Evolutionary conservation across 2,329 filamentous ascomycete species (phyloP), one percentile per base, ranked within the genome.

Genomic region (Phialophora verrucosa): DNA sequence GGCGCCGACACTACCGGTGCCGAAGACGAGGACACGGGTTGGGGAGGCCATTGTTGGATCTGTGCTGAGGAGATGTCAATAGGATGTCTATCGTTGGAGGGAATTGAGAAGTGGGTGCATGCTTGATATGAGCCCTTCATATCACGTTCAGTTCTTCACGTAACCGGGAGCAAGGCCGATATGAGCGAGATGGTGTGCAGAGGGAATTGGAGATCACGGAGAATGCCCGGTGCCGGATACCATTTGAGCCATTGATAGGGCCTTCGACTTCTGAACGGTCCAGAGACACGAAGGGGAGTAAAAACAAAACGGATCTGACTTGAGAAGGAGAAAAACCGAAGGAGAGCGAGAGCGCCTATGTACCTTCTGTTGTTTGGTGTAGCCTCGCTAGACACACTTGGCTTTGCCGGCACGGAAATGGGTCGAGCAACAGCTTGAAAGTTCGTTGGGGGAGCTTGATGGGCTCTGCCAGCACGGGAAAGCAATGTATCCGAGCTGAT

Each of bases 1-100:
- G 35, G 71, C 71, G 56, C 76, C 76, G 58, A 78, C 71, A 38
- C 73, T 74, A 49, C 76, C 76, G 12, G 74, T 74, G 20, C 76
- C 76, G 61, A 76, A 75, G 55, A 78, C 65, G 59, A 77, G 69
- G 54, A 77, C 76, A 59, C 73, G 70, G 12, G 71, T 70, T 57
- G 12, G 49, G 49, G 59, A n/a, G 35, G 63, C 11, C 69, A 68
- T 69, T 29, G 59, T 59, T 42, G 25, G 23, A 60, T 29, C 59
- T 42, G 14, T 31, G 25, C 53, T 55, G 53, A 51, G 20, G 20
- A 23, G 23, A 10, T 51, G 25, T 51, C 27, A 29, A 29, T 29
- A 17, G 49, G 10, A 17, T 51, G 49, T 25, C 6, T n/a, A n/a
- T n/a, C 10, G 23, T 23, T 12, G 12, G 49, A 51, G 17, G 44